phyloP scores from a whole-genome alignment of 2,329 filamentous ascomycete species.

The Colletotrichum paranaense region DNA sequence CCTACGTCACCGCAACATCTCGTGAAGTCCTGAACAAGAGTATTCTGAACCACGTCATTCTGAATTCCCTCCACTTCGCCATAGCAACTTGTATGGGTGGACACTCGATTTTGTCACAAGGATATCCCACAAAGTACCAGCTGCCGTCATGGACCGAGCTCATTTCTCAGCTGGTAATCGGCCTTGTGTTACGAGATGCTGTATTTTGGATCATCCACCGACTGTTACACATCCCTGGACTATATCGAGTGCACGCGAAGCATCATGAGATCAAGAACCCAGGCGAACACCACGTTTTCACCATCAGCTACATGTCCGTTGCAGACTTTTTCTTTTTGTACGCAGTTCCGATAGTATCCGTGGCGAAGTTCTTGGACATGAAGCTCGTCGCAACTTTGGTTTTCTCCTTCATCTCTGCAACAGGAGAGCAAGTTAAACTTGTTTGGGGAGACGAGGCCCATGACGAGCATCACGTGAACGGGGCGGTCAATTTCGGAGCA shows the following conservation, averaged over 20 bases:
- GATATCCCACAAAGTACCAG: neutral
- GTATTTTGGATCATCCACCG: neutral
- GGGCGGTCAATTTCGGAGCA: constrained; percentile 1
- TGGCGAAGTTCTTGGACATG: constrained; percentile 4
- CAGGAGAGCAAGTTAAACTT: constrained; percentile 6
- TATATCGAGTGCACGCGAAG: constrained; percentile 13
- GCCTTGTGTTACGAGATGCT: neutral
- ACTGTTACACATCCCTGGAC: neutral
- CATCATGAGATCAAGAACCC: constrained; percentile 13
- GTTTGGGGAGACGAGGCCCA: constrained; percentile 15
- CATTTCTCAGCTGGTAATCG: neutral
- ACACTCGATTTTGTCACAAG: neutral
- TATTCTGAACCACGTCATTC: neutral
- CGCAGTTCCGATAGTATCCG: neutral
- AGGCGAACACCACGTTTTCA: neutral
- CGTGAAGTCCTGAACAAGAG: neutral
- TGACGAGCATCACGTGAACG: constrained; percentile 11
- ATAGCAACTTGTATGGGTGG: neutral
- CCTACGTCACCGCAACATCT: neutral
- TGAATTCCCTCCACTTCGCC: neutral
- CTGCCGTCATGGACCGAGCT: neutral
- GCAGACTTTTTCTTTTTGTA: constrained; percentile 5
- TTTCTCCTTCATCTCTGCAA: constrained; percentile 4
- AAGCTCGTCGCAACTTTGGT: neutral
- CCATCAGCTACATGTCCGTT: constrained; percentile 19